Base-by-base conservation (phyloP, 2,329 filamentous ascomycete species). In the Fusarium domesticum region DNA sequence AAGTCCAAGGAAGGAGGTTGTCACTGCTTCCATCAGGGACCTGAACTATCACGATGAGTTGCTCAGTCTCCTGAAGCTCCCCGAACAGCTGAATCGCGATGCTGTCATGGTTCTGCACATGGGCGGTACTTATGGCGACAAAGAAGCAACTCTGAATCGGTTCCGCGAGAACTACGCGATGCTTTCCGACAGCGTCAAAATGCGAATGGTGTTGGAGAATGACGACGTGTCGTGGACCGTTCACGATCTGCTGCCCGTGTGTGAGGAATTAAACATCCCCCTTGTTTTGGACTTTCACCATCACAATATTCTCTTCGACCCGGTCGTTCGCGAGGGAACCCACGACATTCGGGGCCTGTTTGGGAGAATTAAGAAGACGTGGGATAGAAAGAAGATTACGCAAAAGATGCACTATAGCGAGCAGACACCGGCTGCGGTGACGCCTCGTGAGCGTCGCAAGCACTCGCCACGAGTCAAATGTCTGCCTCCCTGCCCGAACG, bases 351-450 rank as follows among this genome's bases (percentile, higher is more conserved):
- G 86, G 37, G 59, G 64, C 0, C 70, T 96, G 0, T 93, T 81
- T 49, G 83, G 84, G 0, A 82, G 85, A 5, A 97, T 97, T 59
- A 76, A 79, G 34, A 82, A 84, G 3, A 96, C 89, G 0, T 97
- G 92, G 92, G 80, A 77, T 1, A 77, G 81, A 20, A 97, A 96
- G 64, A 72, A 76, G 2, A 96, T 96, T 53, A 90, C 75, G 3
- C 92, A 93, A 58, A 97, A 97, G 69, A 96, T 96, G 89, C 92
- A 97, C 61, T 96, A 96, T 67, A 95, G 87, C 18, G 92, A 97
- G 62, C 85, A 84, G 1, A 66, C 63, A 1, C 52, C 61, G 5
- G 35, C 48, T 1, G 89, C 90, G 1, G 78, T 95, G 32, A 95
- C 90, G 1, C 78, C 78, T 0, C 78, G 82, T 1, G 85, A 95